Conservation (phyloP, 2,329 filamentous ascomycete genomes). For the Fusarium proliferatum region DNA sequence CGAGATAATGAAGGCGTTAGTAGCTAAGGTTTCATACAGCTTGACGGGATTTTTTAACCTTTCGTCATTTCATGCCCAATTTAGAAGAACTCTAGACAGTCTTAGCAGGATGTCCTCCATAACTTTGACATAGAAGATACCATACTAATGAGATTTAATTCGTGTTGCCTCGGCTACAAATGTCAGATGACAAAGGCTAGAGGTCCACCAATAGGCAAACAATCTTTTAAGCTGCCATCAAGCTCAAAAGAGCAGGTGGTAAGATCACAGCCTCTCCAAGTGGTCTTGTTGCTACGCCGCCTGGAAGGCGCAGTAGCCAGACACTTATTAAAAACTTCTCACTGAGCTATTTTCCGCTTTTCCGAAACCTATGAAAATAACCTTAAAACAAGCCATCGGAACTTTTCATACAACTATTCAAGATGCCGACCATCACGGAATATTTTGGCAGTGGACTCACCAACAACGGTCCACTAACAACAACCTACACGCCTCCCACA, state of each 20-base stretch:
- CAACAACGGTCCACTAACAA: constrained; percentile 48
- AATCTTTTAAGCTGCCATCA: rapidly evolving
- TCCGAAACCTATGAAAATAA: rapidly evolving
- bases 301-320: too few relatives aligned
- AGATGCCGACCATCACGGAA: constrained; percentile 41
- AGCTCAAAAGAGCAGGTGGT: neutral
- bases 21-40: too few relatives aligned
- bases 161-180: neutral
- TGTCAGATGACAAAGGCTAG: neutral
- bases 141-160: neutral
- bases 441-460: constrained; percentile 35
- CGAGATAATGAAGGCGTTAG: neutral
- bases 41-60: too few relatives aligned
- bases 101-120: too few relatives aligned
- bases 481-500: constrained; percentile 41
- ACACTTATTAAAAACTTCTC: too few relatives aligned
- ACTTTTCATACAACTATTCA: neutral
- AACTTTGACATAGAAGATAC: neutral
- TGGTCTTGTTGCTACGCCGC: neutral
- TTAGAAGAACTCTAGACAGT: too few relatives aligned
- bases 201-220: too few relatives aligned
- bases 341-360: rapidly evolving
- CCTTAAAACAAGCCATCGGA: too few relatives aligned
- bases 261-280: too few relatives aligned
- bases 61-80: too few relatives aligned